Evolutionary conservation across 2,329 filamentous ascomycete species (phyloP).

Genomic region (Arachnomyces sp.): DNA sequence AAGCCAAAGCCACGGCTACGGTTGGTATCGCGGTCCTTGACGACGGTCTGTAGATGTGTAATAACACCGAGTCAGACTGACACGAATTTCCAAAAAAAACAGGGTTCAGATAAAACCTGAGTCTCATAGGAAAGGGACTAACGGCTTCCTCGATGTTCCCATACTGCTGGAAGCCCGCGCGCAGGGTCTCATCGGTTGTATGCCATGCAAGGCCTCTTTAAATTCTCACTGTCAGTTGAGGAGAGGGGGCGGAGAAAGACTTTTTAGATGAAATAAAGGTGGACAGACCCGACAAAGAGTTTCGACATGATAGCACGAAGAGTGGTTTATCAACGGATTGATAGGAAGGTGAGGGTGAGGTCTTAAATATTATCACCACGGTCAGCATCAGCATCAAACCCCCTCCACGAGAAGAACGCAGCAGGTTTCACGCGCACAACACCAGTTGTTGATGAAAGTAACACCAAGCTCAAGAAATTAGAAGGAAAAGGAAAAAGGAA

Average conservation of each 20-base stretch:
- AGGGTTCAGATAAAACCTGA: constrained; percentile 11
- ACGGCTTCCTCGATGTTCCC: constrained; percentile 92
- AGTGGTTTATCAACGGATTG: constrained; percentile 12
- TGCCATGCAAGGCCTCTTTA: constrained; percentile 93
- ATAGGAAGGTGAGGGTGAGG: constrained; percentile 8
- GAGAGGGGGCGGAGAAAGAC: constrained; percentile 9
- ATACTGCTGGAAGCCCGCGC: constrained; percentile 87
- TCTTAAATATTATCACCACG: no score
- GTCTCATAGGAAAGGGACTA: constrained; percentile 40
- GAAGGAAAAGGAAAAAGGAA: neutral
- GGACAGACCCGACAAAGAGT: constrained; percentile 81
- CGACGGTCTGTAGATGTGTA: constrained; percentile 63
- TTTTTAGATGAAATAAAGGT: constrained; percentile 8
- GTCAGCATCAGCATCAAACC: constrained; percentile 28
- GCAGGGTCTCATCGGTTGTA: constrained; percentile 81
- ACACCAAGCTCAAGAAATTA: neutral
- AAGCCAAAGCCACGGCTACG: constrained; percentile 97
- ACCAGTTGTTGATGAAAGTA: no score
- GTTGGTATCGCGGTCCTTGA: constrained; percentile 94
- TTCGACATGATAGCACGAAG: constrained; percentile 63
- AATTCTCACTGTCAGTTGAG: constrained; percentile 14
- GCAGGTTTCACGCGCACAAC: neutral
- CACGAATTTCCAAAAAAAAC: constrained; percentile 3
- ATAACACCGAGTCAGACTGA: neutral
- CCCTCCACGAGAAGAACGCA: constrained; percentile 24